phyloP scores from a whole-genome alignment of 352 stramenopile species.

The Globisporangium cederbergense region DNA sequence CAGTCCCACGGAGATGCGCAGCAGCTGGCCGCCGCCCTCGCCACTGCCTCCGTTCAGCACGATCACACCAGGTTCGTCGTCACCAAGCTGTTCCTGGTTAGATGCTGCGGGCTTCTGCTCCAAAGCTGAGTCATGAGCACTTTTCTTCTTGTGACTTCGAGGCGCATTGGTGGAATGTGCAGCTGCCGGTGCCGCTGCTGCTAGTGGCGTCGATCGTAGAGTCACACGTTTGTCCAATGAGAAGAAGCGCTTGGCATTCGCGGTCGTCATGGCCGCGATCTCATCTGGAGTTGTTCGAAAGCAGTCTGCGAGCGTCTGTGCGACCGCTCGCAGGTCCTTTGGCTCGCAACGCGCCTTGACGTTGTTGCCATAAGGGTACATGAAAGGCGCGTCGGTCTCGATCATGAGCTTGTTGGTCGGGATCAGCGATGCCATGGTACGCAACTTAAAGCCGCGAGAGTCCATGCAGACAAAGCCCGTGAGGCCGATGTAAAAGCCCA shows the following conservation, averaged over 20 bases:
- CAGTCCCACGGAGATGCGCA: constrained; percentile 77
- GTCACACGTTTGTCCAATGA: constrained; percentile 21
- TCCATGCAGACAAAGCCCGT: constrained; percentile 74
- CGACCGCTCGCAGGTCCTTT: constrained; percentile 55
- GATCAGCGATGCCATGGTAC: constrained; percentile 35
- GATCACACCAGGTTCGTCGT: constrained; percentile 16
- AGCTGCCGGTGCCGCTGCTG: not conserved
- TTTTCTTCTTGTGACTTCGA: constrained; percentile 11
- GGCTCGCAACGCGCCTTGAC: constrained; percentile 49
- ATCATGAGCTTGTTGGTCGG: constrained; percentile 61
- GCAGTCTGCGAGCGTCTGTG: constrained; percentile 55
- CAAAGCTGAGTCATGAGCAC: not conserved
- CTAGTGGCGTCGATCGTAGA: not conserved
- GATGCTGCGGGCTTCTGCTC: not conserved
- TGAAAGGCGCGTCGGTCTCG: constrained; percentile 77
- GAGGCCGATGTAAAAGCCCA: constrained; percentile 75
- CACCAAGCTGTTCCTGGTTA: not conserved
- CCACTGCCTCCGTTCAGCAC: constrained; percentile 50
- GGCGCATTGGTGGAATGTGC: not conserved
- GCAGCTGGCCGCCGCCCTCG: constrained; percentile 89
- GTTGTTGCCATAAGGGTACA: constrained; percentile 57
- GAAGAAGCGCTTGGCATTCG: constrained; percentile 59
- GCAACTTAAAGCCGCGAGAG: constrained; percentile 39
- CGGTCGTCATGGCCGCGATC: constrained; percentile 38
- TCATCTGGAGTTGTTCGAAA: constrained; percentile 33